phyloP scores from a whole-genome alignment of 2,329 filamentous ascomycete genomes.

The Alternaria panax region DNA sequence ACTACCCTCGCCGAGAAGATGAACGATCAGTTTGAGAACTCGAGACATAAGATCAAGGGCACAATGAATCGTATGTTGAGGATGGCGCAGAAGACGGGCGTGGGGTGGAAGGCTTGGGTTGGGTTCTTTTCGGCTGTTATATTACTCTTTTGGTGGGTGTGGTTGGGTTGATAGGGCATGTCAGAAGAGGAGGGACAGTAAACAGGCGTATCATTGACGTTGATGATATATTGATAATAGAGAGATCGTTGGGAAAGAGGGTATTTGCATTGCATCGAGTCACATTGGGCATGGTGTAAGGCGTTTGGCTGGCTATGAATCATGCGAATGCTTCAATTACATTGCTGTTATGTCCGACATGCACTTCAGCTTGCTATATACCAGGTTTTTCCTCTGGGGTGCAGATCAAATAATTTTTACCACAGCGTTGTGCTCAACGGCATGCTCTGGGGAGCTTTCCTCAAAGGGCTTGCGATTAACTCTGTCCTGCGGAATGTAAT shows the following conservation, averaged over 20 bases:
- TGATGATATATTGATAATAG: background rate
- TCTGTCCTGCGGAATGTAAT: background rate
- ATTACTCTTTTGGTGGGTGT: constrained; percentile 88
- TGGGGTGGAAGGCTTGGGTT: constrained; percentile 95
- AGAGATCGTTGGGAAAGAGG: background rate
- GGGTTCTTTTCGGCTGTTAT: constrained; percentile 85
- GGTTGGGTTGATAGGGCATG: constrained; percentile 60
- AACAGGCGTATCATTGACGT: background rate
- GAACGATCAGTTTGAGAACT: constrained; percentile 92
- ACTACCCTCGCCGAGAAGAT: constrained; percentile 90
- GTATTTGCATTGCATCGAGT: background rate
- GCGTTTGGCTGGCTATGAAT: background rate
- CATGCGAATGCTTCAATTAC: background rate
- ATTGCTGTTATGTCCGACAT: background rate
- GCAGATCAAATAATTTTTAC: background rate
- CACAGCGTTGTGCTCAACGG: background rate
- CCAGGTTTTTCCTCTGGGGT: background rate
- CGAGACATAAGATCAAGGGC: constrained; percentile 78
- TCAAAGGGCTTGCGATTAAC: background rate
- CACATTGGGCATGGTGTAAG: constrained; percentile 9
- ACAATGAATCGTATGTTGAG: constrained; percentile 98
- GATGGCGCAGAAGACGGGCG: constrained; percentile 94
- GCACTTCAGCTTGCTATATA: background rate
- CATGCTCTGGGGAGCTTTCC: background rate
- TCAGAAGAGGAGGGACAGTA: background rate